Conservation (phyloP, 495 filamentous ascomycete genomes). For the Daldinia caldariorum region DNA sequence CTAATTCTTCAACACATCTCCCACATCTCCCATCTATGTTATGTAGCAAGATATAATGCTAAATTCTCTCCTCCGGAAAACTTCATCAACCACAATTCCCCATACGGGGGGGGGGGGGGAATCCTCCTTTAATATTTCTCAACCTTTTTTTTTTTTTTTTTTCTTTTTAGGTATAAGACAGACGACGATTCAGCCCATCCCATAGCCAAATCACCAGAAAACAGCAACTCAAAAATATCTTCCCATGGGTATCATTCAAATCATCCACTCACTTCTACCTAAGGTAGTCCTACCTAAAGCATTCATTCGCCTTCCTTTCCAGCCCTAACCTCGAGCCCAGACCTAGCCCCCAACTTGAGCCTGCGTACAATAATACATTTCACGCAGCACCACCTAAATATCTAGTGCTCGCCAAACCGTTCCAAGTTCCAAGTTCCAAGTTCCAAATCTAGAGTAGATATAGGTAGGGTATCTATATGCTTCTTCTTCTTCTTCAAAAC, state of each 20-base stretch:
- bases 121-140: too few species aligned
- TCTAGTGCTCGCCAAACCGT: neutral
- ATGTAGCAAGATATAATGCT: too few species aligned
- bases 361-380: too few species aligned
- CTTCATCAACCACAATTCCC: too few species aligned
- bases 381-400: neutral
- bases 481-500: conserved; percentile 25
- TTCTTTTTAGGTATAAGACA: too few species aligned
- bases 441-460: neutral
- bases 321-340: neutral
- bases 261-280: conserved; percentile 14
- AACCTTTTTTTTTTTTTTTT: too few species aligned
- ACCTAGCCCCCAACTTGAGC: neutral
- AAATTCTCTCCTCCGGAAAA: too few species aligned
- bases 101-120: too few species aligned
- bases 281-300: neutral
- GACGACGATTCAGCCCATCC: too few species aligned
- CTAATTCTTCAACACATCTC: too few species aligned
- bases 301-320: neutral
- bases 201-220: neutral
- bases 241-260: conserved; percentile 46
- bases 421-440: neutral
- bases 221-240: neutral
- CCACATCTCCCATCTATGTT: too few species aligned
- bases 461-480: neutral